Evolutionary conservation across 2,329 filamentous ascomycete species (phyloP).

Genomic region (Trichoderma sp.): DNA sequence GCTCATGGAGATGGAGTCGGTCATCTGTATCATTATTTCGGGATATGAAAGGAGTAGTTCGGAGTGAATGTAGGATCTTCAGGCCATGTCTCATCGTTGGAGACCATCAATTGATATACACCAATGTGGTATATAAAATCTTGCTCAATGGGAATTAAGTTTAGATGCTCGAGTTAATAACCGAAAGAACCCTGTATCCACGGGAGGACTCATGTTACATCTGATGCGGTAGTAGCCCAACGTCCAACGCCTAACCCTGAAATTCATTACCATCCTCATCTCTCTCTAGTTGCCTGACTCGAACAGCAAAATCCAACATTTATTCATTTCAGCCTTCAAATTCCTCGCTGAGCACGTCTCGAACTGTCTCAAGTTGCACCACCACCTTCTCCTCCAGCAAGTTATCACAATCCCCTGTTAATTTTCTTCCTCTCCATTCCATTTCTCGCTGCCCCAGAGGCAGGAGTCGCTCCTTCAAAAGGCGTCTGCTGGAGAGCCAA

Average conservation of each 20-base stretch:
- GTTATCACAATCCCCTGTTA: constrained; percentile 50
- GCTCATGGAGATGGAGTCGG: background rate
- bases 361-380: constrained; percentile 60
- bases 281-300: constrained; percentile 18
- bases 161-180: constrained; percentile 10
- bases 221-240: constrained; percentile 16
- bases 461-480: constrained; percentile 69
- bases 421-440: constrained; percentile 52
- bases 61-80: background rate
- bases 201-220: constrained; percentile 2
- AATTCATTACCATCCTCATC: constrained; percentile 14
- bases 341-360: constrained; percentile 53
- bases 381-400: constrained; percentile 74
- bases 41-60: background rate
- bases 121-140: background rate
- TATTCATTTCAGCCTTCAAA: constrained; percentile 35
- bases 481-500: constrained; percentile 66
- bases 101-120: background rate
- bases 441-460: constrained; percentile 70
- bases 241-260: constrained; percentile 19
- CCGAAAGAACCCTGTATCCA: constrained; percentile 4
- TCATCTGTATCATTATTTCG: constrained; percentile 16
- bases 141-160: constrained; percentile 19
- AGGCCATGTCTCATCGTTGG: background rate
- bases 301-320: constrained; percentile 21